Evolutionary conservation across 306 rosid genomes (phyloP), one percentile per base, ranked within the genome.

Genomic region (Pterocarpus santalinus): DNA sequence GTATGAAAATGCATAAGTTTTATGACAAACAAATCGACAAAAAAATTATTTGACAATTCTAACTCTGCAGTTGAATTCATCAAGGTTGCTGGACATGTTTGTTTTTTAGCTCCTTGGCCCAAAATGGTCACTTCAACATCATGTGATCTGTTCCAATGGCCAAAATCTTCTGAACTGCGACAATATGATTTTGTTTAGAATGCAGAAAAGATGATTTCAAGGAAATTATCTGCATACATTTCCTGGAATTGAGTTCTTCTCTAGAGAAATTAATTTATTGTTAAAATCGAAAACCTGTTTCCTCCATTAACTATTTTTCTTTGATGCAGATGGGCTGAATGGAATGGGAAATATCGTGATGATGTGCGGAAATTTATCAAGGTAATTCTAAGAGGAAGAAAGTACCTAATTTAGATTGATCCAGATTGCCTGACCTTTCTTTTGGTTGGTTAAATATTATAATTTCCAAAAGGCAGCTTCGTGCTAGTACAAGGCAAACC

Each of bases 311-410:
- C 60, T 55, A 68, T 82, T 78, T 84, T 53, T 80, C 74, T 76
- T 77, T 53, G 81, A 77, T 85, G 80, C 81, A 95, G 98, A 89
- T 95, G 99, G 99, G 99, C 97, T 28, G 99, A 95, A 90, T 95
- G 99, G 99, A 95, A 95, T 80, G 99, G 96, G 41, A 91, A 67
- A 68, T 95, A 88, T 79, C 99, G 99, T 63, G 99, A 95, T 81
- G 99, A 95, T 72, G 15, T 95, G 11, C 82, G 99, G 73, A 91
- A 84, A 90, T 95, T 91, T 82, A 91, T 93, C 72, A 95, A 93
- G 99, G 99, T 93, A 85, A 82, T 82, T 56, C 47, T 72, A 47
- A 55, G 61, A 73, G 44, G 62, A 69, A 35, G 69, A 49, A 81
- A 5, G 53, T 73, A 4, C 57, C 32, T n/a, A 16, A 17, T 61